phyloP scores from a whole-genome alignment of 2,329 filamentous ascomycete genomes.

The Sporothrix euskadiensis region DNA sequence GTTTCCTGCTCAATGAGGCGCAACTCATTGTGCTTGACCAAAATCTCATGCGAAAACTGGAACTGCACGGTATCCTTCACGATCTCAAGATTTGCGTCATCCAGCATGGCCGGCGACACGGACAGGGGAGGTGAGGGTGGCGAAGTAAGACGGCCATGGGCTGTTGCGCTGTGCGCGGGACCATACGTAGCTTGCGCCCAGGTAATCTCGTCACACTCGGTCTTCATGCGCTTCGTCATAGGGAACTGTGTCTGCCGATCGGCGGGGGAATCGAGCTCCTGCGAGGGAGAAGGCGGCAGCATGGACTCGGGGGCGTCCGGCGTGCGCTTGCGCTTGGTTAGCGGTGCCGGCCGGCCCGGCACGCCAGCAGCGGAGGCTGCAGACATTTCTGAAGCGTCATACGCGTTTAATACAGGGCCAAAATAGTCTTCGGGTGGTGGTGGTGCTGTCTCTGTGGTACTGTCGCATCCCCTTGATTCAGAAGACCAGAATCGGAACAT shows the following conservation, averaged over 20 bases:
- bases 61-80: constrained; percentile 75
- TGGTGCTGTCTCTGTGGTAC: constrained; percentile 47
- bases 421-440: constrained; percentile 36
- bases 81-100: constrained; percentile 46
- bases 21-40: constrained; percentile 92
- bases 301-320: background rate
- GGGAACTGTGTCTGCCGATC: background rate
- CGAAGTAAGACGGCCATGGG: constrained; percentile 19
- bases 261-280: constrained; percentile 16
- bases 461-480: constrained; percentile 59
- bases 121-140: constrained; percentile 30
- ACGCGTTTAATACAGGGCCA: constrained; percentile 35
- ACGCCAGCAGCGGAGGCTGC: constrained; percentile 22
- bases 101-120: constrained; percentile 29
- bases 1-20: constrained; percentile 94
- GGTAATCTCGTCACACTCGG: constrained; percentile 40
- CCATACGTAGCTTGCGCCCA: constrained; percentile 28
- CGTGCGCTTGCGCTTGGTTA: constrained; percentile 32
- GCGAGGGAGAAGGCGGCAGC: constrained; percentile 28
- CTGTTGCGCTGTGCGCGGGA: background rate
- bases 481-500: constrained; percentile 65
- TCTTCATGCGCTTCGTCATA: constrained; percentile 35
- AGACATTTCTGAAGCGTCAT: constrained; percentile 9
- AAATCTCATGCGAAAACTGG: constrained; percentile 86
- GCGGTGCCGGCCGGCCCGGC: background rate